Evolutionary conservation across 2,329 filamentous ascomycete species (phyloP).

Genomic region (Sporothrix humicola): DNA sequence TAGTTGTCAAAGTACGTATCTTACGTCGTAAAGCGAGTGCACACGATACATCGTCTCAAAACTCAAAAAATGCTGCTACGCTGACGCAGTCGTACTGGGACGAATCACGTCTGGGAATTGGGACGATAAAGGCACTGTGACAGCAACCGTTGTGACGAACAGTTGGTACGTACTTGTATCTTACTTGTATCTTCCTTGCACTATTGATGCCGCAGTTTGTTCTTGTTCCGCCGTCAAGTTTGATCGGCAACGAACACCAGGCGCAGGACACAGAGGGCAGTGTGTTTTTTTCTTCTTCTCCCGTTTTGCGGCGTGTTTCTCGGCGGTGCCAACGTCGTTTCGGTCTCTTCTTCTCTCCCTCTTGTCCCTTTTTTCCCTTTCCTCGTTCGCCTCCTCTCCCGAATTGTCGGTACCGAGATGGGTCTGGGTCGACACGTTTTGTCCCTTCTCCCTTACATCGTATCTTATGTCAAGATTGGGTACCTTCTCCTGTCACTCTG

Average conservation of each 20-base stretch:
- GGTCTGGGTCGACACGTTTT: background rate
- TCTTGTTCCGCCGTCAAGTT: constrained; percentile 2
- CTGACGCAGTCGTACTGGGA: background rate
- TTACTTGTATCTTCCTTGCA: background rate
- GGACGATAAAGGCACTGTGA: no score
- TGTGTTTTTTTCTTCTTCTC: background rate
- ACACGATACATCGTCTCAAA: constrained; percentile 21
- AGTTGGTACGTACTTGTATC: background rate
- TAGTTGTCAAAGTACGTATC: background rate
- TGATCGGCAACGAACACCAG: constrained; percentile 14
- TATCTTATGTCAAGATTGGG: background rate
- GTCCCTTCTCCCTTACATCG: background rate
- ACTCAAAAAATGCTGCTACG: constrained; percentile 1
- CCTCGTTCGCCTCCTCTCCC: background rate
- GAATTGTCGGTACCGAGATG: constrained; percentile 12
- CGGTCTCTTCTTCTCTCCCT: background rate
- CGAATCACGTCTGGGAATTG: background rate
- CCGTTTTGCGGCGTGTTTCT: constrained; percentile 1
- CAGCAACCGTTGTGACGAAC: background rate
- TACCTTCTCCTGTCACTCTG: background rate
- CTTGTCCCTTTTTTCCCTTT: background rate
- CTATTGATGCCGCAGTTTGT: no score
- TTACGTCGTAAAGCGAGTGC: background rate
- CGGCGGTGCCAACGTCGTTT: constrained; percentile 1
- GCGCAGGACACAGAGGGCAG: constrained; percentile 1